A percentile compares a stretch with the other conserved stretches of the same genome.
phyloP scores from a whole-genome alignment of 176 grass and related monocot genomes.

The Musa troglodytarum region DNA sequence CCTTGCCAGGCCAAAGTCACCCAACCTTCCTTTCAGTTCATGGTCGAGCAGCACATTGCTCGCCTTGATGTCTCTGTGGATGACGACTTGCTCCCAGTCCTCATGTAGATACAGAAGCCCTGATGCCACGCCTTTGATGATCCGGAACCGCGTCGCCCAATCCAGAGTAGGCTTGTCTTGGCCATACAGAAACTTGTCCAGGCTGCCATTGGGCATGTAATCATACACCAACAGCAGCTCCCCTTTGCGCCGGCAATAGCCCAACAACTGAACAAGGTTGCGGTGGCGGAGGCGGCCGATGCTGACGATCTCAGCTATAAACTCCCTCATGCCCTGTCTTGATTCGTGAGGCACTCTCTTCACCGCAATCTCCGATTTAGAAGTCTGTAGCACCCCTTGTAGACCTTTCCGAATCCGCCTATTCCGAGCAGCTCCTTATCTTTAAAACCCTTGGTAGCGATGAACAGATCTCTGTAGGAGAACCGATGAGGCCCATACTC shows the following conservation, averaged over 20 bases:
- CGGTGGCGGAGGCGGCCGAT: slow-evolving; percentile 19
- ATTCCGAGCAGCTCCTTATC: slow-evolving; percentile 21
- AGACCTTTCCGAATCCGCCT: slow-evolving; percentile 35
- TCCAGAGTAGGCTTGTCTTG: not conserved
- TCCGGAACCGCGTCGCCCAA: slow-evolving; percentile 16
- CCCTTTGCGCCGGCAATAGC: slow-evolving; percentile 33
- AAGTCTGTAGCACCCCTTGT: slow-evolving; percentile 12
- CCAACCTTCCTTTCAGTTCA: no score
- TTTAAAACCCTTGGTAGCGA: slow-evolving; percentile 24
- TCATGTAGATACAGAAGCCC: no score
- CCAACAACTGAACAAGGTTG: slow-evolving; percentile 26
- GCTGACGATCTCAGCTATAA: slow-evolving; percentile 19
- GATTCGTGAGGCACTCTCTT: slow-evolving; percentile 17
- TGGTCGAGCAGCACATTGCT: no score
- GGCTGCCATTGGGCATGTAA: slow-evolving; percentile 35
- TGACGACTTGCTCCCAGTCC: no score
- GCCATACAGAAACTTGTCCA: slow-evolving; percentile 23
- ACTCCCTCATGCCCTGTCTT: slow-evolving; percentile 37
- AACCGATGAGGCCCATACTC: slow-evolving; percentile 34
- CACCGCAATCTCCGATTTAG: slow-evolving; percentile 8
- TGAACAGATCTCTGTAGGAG: slow-evolving; percentile 22
- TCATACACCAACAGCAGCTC: slow-evolving; percentile 30
- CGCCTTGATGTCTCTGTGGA: no score
- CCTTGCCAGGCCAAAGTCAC: no score
- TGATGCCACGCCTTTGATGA: not conserved